Percentiles rank a stretch among this genome's conserved stretches.
Evolutionary conservation across 805 yeast species (phyloP).

Genomic region (Starmerella geochares): DNA sequence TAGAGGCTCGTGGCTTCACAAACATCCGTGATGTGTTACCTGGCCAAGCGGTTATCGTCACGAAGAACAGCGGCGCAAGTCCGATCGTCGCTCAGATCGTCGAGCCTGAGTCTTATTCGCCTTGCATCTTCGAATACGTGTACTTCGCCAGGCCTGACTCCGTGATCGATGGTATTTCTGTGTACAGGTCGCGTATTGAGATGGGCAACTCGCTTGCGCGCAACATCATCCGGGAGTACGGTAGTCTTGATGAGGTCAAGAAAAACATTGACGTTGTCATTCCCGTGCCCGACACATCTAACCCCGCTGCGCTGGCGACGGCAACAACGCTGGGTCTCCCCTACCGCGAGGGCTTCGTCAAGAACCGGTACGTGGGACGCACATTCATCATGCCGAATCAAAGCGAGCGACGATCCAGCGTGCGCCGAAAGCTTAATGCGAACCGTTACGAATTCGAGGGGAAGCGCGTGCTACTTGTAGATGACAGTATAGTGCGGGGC

Average conservation of each 20-base stretch:
- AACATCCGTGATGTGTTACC: constrained; percentile 76
- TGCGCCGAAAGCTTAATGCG: constrained; percentile 88
- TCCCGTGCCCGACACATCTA: constrained; percentile 97
- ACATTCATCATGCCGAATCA: constrained; percentile 99
- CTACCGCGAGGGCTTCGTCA: constrained; percentile 93
- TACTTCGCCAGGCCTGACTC: constrained; percentile 97
- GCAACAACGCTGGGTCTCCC: constrained; percentile 72
- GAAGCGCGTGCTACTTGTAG: constrained; percentile 78
- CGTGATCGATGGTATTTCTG: constrained; percentile 92
- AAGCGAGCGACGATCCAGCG: constrained; percentile 83
- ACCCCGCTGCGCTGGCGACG: constrained; percentile 88
- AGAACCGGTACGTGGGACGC: constrained; percentile 93
- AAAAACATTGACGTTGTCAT: constrained; percentile 81
- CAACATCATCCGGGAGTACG: constrained; percentile 43
- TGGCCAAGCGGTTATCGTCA: constrained; percentile 93
- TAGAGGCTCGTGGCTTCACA: constrained; percentile 80
- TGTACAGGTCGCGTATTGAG: constrained; percentile 78
- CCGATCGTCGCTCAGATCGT: constrained; percentile 86
- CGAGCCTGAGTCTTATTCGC: constrained; percentile 67
- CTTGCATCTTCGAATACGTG: constrained; percentile 94
- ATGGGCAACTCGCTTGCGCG: constrained; percentile 89
- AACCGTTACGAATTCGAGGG: constrained; percentile 87
- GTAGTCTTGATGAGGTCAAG: constrained; percentile 38
- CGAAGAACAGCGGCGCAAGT: constrained; percentile 49
- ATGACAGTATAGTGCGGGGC: constrained; percentile 95